These are phyloP conservation scores for Dothideomycetes sp. DNA, from an alignment of 2,329 filamentous ascomycete genomes.

Conservation along the genomic window DNA sequence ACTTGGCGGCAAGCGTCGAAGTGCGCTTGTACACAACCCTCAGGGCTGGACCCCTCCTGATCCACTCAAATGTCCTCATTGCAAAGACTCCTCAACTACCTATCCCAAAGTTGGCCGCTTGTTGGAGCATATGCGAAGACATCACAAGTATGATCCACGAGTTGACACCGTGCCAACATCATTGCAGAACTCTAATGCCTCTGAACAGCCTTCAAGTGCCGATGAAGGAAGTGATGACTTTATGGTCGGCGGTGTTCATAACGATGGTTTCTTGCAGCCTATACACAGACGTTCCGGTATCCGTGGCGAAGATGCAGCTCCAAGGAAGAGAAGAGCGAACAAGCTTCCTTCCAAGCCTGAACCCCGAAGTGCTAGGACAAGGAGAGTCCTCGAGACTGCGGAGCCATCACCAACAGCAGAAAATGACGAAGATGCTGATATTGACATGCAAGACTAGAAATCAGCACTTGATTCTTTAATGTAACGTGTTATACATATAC, in stretches of 20 bases:
- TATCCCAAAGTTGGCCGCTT: slow-evolving; percentile 24
- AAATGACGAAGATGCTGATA: too few species aligned
- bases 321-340: slow-evolving; percentile 3
- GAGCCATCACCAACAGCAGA: too few species aligned
- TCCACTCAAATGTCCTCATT: slow-evolving; percentile 28
- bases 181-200: background rate
- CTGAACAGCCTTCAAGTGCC: background rate
- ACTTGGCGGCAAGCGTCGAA: background rate
- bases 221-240: slow-evolving; percentile 28
- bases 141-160: slow-evolving; percentile 36
- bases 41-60: slow-evolving; percentile 14
- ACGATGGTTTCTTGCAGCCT: slow-evolving; percentile 57
- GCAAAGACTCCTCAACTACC: slow-evolving; percentile 30
- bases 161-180: slow-evolving; percentile 13
- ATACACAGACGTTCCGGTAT: slow-evolving; percentile 1
- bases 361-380: background rate
- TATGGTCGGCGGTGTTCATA: slow-evolving; percentile 54
- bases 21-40: slow-evolving; percentile 7
- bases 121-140: slow-evolving; percentile 37
- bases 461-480: too few species aligned
- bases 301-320: slow-evolving; percentile 2
- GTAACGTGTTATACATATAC: too few species aligned
- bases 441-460: too few species aligned
- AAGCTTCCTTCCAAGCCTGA: background rate
- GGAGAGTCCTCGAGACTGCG: too few species aligned